Percentiles rank a stretch among this genome's conserved stretches.
Evolutionary conservation across 331 rosid genomes (phyloP).

Genomic region (Acacia concinna): DNA sequence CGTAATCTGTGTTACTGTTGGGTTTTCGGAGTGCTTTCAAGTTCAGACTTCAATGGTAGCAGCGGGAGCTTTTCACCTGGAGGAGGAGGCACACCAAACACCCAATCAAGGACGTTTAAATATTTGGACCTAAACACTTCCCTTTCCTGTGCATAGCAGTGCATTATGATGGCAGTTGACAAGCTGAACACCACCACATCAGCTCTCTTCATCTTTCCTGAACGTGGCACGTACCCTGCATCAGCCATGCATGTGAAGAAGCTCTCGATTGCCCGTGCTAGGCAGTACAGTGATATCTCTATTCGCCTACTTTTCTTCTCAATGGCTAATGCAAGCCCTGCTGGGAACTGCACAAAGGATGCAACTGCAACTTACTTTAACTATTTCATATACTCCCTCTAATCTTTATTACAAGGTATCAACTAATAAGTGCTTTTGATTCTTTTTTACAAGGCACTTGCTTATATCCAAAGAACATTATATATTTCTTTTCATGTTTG

Average conservation of each 20-base stretch:
- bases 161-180: constrained; percentile 75
- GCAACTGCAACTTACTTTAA: constrained; percentile 10
- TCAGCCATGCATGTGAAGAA: constrained; percentile 66
- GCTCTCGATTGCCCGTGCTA: constrained; percentile 63
- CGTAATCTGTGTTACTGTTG: neutral
- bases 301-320: constrained; percentile 74
- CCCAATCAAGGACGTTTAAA: constrained; percentile 65
- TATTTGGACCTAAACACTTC: constrained; percentile 62
- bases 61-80: constrained; percentile 57
- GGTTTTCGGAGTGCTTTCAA: neutral
- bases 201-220: constrained; percentile 53
- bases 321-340: constrained; percentile 69
- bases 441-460: too few species aligned
- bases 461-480: too few species aligned
- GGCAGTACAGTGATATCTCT: constrained; percentile 69
- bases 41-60: constrained; percentile 25
- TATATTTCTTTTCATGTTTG: too few species aligned
- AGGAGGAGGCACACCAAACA: constrained; percentile 62
- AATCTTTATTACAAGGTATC: too few species aligned
- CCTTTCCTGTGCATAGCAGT: constrained; percentile 59
- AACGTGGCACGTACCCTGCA: constrained; percentile 44
- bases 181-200: constrained; percentile 60
- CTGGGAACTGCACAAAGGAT: constrained; percentile 59
- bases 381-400: neutral
- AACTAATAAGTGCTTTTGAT: too few species aligned